Percentiles rank a stretch among this genome's conserved stretches.
These are phyloP conservation scores for Entrophospora sp. DNA, from an alignment of 192 early-diverging fungal species.

Conservation along the genomic window DNA sequence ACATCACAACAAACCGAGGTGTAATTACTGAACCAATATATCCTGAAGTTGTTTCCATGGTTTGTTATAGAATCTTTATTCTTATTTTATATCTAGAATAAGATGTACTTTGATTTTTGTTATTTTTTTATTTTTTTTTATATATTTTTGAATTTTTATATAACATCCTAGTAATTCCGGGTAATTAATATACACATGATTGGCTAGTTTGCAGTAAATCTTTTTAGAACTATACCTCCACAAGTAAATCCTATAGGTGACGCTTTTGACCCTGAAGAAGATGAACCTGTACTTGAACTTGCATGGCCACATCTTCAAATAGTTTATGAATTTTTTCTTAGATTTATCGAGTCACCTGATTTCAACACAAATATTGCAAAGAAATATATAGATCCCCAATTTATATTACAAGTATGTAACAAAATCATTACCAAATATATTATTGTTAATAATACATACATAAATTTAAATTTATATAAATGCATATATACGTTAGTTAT, in stretches of 20 bases:
- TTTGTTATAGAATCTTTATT: slow-evolving; percentile 27
- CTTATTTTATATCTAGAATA: background rate
- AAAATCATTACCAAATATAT: background rate
- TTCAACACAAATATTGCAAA: slow-evolving; percentile 96
- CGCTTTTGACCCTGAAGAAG: slow-evolving; percentile 98
- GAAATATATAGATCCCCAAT: slow-evolving; percentile 93
- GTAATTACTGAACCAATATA: slow-evolving; percentile 87
- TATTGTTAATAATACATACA: no score
- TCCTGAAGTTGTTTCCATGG: slow-evolving; percentile 91
- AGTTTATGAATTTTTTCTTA: slow-evolving; percentile 97
- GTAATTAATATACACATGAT: slow-evolving; percentile 8
- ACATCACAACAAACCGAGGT: slow-evolving; percentile 80
- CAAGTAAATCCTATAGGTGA: slow-evolving; percentile 92
- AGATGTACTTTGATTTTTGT: no score
- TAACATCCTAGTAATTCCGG: background rate
- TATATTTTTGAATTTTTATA: slow-evolving; percentile 13
- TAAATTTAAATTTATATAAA: no score
- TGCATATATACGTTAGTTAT: no score
- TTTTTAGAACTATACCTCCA: slow-evolving; percentile 95
- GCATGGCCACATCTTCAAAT: slow-evolving; percentile 98
- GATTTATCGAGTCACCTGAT: slow-evolving; percentile 96
- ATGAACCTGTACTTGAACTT: slow-evolving; percentile 93
- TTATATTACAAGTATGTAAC: slow-evolving; percentile 70
- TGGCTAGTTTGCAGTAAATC: slow-evolving; percentile 78
- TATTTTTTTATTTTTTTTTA: slow-evolving; percentile 11